Conservation (phyloP, 805 yeast genomes). For the Kodamaea leandrae region DNA sequence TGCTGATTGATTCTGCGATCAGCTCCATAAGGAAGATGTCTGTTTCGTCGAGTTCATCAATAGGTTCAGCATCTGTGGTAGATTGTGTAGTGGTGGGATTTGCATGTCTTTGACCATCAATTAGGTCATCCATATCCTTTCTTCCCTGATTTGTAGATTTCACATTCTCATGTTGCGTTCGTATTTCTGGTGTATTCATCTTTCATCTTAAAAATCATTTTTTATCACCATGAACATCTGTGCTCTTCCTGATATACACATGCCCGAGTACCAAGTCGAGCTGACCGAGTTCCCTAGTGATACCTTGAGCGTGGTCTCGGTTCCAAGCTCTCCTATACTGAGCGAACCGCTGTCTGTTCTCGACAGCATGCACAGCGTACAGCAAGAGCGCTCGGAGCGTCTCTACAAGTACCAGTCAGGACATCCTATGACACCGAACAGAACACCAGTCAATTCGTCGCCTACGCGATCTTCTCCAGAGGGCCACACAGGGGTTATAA, state of each 20-base stretch:
- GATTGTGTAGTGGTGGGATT: no score
- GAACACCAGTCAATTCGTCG: not conserved
- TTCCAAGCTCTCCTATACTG: constrained; percentile 12
- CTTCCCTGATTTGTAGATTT: no score
- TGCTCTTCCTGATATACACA: not conserved
- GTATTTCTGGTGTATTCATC: no score
- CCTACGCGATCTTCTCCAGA: not conserved
- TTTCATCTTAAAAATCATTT: constrained; percentile 2
- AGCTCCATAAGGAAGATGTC: constrained; percentile 9
- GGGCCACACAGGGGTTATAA: constrained; percentile 13
- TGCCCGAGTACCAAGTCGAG: constrained; percentile 8
- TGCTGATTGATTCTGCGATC: not conserved
- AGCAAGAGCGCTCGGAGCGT: constrained; percentile 17
- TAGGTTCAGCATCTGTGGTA: not conserved
- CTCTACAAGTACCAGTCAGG: constrained; percentile 10
- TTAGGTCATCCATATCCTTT: no score
- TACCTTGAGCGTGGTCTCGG: constrained; percentile 10
- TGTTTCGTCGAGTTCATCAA: constrained; percentile 7
- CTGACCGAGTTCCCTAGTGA: constrained; percentile 11
- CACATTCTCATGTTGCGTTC: no score
- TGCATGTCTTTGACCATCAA: no score
- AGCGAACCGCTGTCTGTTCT: constrained; percentile 10
- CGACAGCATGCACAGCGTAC: constrained; percentile 18
- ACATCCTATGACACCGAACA: constrained; percentile 16
- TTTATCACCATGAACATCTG: constrained; percentile 1